Percentiles rank a stretch among this genome's conserved stretches.
phyloP scores from a whole-genome alignment of 208 protist genomes.

The Trypanosoma grayi region DNA sequence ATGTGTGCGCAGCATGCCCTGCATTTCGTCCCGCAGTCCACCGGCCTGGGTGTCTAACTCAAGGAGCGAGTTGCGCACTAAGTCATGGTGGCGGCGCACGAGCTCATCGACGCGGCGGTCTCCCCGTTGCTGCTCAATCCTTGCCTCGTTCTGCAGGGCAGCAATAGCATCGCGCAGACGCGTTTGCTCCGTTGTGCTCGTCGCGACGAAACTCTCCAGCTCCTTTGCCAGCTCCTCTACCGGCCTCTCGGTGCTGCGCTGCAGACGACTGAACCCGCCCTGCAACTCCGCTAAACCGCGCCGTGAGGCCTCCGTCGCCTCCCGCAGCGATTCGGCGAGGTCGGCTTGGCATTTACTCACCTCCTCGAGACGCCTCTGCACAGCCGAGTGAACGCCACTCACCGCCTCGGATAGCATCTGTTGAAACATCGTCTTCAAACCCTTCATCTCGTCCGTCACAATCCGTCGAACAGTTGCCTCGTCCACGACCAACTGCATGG shows the following conservation, averaged over 20 bases:
- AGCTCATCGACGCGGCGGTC: conserved; percentile 51
- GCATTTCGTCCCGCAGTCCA: conserved; percentile 37
- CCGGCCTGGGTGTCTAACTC: conserved; percentile 37
- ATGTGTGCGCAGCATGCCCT: conserved; percentile 24
- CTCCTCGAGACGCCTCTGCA: conserved; percentile 11
- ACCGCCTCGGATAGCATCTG: conserved; percentile 8
- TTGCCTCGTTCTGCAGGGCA: conserved; percentile 24
- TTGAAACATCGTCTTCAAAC: conserved; percentile 7
- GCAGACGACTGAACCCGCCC: conserved; percentile 22
- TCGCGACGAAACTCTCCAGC: conserved; percentile 16
- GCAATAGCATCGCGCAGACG: conserved; percentile 37
- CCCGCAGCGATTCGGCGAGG: conserved; percentile 15
- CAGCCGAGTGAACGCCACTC: not conserved
- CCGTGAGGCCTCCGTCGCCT: conserved; percentile 6
- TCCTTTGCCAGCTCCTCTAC: conserved; percentile 26
- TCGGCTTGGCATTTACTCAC: conserved; percentile 6
- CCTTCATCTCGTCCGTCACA: conserved; percentile 13
- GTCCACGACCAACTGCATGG: not conserved
- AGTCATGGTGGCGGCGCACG: conserved; percentile 42
- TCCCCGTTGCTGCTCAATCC: conserved; percentile 34
- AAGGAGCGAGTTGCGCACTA: conserved; percentile 37
- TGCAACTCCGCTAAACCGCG: conserved; percentile 15
- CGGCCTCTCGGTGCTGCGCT: conserved; percentile 23
- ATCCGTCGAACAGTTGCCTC: conserved; percentile 26
- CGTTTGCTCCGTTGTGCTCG: conserved; percentile 30